Base-by-base conservation (phyloP, 176 grass and related monocot species). In the Oryza longistaminata region DNA sequence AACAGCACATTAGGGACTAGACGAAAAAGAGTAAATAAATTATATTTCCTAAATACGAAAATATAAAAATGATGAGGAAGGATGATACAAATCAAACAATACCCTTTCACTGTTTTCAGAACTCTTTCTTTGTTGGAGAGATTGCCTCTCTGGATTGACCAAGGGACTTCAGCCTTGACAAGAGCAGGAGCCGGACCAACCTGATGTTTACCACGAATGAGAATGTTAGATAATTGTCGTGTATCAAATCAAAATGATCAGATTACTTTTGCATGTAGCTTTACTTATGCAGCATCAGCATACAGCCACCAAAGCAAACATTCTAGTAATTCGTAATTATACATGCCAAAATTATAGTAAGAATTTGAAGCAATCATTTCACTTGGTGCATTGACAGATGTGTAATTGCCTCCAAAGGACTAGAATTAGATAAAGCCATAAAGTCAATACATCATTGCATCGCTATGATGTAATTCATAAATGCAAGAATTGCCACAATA, bases 21-120 rank as follows among this genome's bases (percentile, higher is more conserved):
- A 24, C 1, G n/a, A 24, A 9, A 24, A 58, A 11, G 58, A 24
- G 55, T 17, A 69, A 40, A 34, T 1, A 60, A 62, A 33, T 39
- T 74, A 68, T 39, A 31, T 22, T 19, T 35, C 40, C 48, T 33
- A 4, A 61, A 82, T 33, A 74, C 4, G 25, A 69, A 25, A 39
- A 1, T 71, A 52, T 11, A 14, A 12, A 71, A 24, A 73, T 66
- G 9, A 3, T 61, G 9, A 6, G 5, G 9, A 34, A 85, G 75
- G 9, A 81, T 9, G 74, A 40, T 1, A 10, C 10, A 87, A 84
- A 65, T 58, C 27, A 61, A 81, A 67, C 66, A 92, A 78, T 97
- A 97, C 94, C 94, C 94, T 84, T 93, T 97, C 58, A 97, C 89
- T 13, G 85, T 84, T 92, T 97, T 97, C 52, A 97, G 81, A 81